These are phyloP conservation scores for Juglanconis sp. DNA, from an alignment of 2,329 filamentous ascomycete species.

Conservation along the genomic window DNA sequence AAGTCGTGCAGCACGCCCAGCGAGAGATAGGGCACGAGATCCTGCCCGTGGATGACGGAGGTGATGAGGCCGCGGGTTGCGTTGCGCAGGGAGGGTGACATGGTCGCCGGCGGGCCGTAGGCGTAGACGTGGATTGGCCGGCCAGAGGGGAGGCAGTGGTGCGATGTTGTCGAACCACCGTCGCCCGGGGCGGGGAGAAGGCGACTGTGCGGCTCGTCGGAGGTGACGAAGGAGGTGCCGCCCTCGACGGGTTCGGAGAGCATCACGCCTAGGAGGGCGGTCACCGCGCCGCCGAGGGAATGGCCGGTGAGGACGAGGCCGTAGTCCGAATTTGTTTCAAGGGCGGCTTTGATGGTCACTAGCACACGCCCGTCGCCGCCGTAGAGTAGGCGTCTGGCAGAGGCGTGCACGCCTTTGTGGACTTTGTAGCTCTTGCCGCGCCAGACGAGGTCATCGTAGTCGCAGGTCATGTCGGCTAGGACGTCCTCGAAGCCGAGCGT, in stretches of 20 bases:
- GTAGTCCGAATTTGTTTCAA: conserved; percentile 66
- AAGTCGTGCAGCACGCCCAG: conserved; percentile 73
- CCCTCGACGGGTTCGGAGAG: conserved; percentile 59
- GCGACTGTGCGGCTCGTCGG: conserved; percentile 43
- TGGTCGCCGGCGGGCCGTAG: conserved; percentile 70
- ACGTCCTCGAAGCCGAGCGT: conserved; percentile 73
- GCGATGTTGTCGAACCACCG: conserved; percentile 18
- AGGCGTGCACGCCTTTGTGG: conserved; percentile 72
- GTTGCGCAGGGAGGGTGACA: conserved; percentile 66
- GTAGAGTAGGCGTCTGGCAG: conserved; percentile 64
- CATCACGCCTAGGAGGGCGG: conserved; percentile 67
- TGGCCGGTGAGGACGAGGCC: conserved; percentile 68
- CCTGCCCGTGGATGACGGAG: conserved; percentile 68
- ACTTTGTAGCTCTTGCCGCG: conserved; percentile 64
- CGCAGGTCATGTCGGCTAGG: conserved; percentile 70
- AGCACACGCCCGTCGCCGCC: conserved; percentile 66
- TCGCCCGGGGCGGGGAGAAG: conserved; percentile 25
- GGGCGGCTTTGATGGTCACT: conserved; percentile 60
- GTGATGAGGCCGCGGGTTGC: conserved; percentile 73
- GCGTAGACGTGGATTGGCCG: conserved; percentile 76
- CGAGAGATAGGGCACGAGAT: conserved; percentile 71
- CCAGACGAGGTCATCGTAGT: conserved; percentile 66
- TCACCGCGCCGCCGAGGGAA: conserved; percentile 67
- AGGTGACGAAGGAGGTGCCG: conserved; percentile 61
- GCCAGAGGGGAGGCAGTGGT: conserved; percentile 55